Base-by-base conservation (phyloP, 352 stramenopile species). In the Elongisporangium anandrum region DNA sequence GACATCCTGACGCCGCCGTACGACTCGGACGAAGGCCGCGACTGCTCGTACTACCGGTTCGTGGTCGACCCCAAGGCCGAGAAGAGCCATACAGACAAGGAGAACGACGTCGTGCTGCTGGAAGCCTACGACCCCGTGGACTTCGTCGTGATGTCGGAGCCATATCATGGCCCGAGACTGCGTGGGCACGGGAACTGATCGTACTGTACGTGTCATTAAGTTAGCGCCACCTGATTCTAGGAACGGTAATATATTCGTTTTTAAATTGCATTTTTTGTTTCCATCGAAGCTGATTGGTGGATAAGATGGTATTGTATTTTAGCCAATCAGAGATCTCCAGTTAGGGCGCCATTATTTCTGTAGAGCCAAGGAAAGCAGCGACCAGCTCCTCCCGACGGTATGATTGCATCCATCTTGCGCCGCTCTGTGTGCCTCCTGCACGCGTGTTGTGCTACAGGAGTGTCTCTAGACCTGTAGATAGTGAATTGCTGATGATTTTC, bases 1-100 rank as follows among this genome's bases (percentile, higher is more conserved):
- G 85, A 95, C 73, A 90, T 95, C 56, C 80, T 92, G 53, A 92
- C 83, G 20, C 85, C 85, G n/a, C 85, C 85, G 4, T 95, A 95
- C 63, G 79, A 92, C 52, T 61, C 74, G 6, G 72, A 78, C 13
- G 73, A 75, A 21, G 82, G 75, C 19, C 77, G 82, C 2, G 80
- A 92, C 63, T 92, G 82, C 60, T 87, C 80, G 10, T 92, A 92
- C 68, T 92, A 79, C 66, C 81, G 79, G 17, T 61, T 79, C 47
- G 67, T 85, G 2, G 56, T 74, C n/a, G 55, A 59, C 12, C 60
- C 68, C 15, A 22, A 56, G n/a, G 56, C 63, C n/a, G 56, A 59
- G 17, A 39, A 59, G 10, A 41, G 21, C 16, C 21, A 9, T 8
- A 57, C n/a, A 19, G 15, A 34, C 29, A 3, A 49, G 24, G 51